Base-by-base conservation (phyloP, 768 basidiomycete species). In the Termitomyces eurrhizus region DNA sequence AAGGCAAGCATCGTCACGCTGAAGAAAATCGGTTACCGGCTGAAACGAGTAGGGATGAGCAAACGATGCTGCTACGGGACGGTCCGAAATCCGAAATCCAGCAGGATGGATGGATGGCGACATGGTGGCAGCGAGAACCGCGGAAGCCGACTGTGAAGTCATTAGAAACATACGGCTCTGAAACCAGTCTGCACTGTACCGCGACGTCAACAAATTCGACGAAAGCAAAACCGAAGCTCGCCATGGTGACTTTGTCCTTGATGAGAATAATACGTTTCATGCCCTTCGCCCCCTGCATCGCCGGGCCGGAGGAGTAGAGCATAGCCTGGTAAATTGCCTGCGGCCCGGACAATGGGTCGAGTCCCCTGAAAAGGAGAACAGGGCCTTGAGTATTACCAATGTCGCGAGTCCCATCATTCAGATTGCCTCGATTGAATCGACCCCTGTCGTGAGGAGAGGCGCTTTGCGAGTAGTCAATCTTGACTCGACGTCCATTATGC, bases 341-440 rank as follows among this genome's bases (percentile, higher is more conserved):
- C 52, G 90, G 92, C 18, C 89, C 88, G 42, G 93, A 94, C 26
- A 92, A 79, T 14, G 89, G 86, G 70, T 98, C 96, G 36, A 99
- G 80, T 16, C 93, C 93, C 46, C 96, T 88, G 69, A 99, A 89
- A 14, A 99, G 81, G 14, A 99, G 77, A 16, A 98, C 87, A 24
- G 93, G 82, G 32, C 84, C 83, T 65, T 90, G 90, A 1, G 90
- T 75, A 64, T 91, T 92, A 62, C 93, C 96, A 68, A 98, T 96
- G 75, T 99, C 96, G 57, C 95, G 83, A 57, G 93, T 98, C 2
- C 97, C 97, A 67, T 99, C 97, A 69, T 96, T 98, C 72, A 80
- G 71, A 58, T 87, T 86, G 57, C 85, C 84, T 64, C 85, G 81
- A 51, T 79, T 80, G 52, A 76, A 66, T 56, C 85, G 81, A 12